Evolutionary conservation across 257 asterid genomes (phyloP), one percentile per base, ranked within the genome.

Genomic region (Prunella vulgaris): DNA sequence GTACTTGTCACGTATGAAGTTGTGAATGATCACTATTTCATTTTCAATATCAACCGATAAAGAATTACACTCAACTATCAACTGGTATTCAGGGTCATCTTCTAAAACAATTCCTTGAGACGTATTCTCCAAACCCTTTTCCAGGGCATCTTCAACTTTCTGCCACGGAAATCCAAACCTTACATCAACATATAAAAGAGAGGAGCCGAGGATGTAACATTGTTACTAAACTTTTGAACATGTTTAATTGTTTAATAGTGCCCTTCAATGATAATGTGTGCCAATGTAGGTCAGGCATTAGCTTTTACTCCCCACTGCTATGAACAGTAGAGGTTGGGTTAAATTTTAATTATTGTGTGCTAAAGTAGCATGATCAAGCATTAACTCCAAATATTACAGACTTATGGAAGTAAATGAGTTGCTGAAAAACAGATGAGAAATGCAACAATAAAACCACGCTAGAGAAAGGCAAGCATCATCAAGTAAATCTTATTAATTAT

Each of bases 41-140:
- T 93, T 93, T 77, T 88, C 97, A 58, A 93, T 93, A 66, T 93
- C 99, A n/a, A 88, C 97, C 0, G 97, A 88, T 77, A 93, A 67
- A 5, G 95, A 82, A 66, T 93, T 93, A 64, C 99, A 93, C 18
- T 93, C 97, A 27, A 93, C 99, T 57, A 93, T 93, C 78, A 90
- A 71, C 82, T 90, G 97, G 79, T 93, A 93, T 53, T 93, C 99
- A 9, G 96, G 99, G 77, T 93, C 97, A 78, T 90, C 99, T 82
- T 93, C 99, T 63, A 90, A 72, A 51, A 81, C 89, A 60, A 82
- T 74, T 58, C 87, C 93, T 20, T 82, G 87, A 61, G 77, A 68
- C 15, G 94, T 69, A 64, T 60, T 75, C 46, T 78, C 91, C 58
- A 85, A 79, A 10, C 88, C 97, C 79, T 76, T 88, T 38, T 73